Percentiles rank a stretch among this genome's conserved stretches.
Conservation (phyloP, 1,139 yeast species). For the Debaryomyces psychrophilus region DNA sequence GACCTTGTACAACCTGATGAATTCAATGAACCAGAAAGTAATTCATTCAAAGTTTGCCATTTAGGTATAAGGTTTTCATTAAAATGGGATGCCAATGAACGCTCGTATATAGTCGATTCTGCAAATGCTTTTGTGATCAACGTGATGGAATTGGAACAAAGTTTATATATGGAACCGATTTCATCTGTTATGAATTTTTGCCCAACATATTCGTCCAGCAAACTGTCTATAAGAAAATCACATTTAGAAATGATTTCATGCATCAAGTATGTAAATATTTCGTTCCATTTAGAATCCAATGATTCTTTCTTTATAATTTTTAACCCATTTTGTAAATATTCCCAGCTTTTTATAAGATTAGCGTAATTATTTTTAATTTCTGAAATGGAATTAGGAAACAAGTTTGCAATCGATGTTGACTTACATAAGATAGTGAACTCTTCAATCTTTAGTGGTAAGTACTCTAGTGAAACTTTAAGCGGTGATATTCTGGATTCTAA, state of each 20-base stretch:
- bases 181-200: constrained; percentile 18
- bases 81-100: constrained; percentile 22
- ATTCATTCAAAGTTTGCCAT: constrained; percentile 37
- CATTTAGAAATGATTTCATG: constrained; percentile 40
- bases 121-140: constrained; percentile 36
- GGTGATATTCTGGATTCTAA: constrained; percentile 49
- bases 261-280: constrained; percentile 48
- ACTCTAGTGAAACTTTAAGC: constrained; percentile 59
- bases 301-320: constrained; percentile 45
- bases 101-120: constrained; percentile 28
- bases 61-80: constrained; percentile 32
- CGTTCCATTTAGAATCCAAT: constrained; percentile 60
- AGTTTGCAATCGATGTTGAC: constrained; percentile 17
- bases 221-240: constrained; percentile 28
- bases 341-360: constrained; percentile 42
- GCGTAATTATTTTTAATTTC: constrained; percentile 44
- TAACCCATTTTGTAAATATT: constrained; percentile 42
- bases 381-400: constrained; percentile 35
- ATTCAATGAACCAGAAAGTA: constrained; percentile 14
- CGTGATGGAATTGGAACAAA: constrained; percentile 38
- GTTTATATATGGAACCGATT: constrained; percentile 29
- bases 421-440: constrained; percentile 39
- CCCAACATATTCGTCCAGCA: constrained; percentile 14
- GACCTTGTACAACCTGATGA: not conserved
- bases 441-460: constrained; percentile 58